Evolutionary conservation across 176 grass and related monocot genomes (phyloP).

Genomic region (Oropetium thomaeum): DNA sequence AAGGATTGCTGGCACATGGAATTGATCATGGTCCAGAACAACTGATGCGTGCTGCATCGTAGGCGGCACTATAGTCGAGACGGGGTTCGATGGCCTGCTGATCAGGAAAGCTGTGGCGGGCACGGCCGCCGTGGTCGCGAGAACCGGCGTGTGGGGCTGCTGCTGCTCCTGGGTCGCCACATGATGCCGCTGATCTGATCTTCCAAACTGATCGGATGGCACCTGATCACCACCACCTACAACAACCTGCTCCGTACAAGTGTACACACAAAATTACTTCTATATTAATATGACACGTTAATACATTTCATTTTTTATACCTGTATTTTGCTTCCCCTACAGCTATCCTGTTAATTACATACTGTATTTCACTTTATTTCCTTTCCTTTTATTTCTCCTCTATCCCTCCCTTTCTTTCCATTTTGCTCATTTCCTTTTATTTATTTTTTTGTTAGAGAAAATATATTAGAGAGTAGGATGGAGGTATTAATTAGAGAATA

Average conservation of each 20-base stretch:
- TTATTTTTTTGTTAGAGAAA: not conserved
- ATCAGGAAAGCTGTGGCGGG: constrained; percentile 58
- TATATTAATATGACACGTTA: too few relatives aligned
- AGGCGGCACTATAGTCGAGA: constrained; percentile 61
- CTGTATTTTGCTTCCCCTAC: not conserved
- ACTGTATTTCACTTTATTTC: not conserved
- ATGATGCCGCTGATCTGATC: constrained; percentile 48
- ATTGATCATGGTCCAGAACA: constrained; percentile 68
- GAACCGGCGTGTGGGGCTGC: constrained; percentile 36
- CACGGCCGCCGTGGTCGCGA: constrained; percentile 29
- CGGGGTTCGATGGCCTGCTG: constrained; percentile 50
- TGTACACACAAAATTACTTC: not conserved
- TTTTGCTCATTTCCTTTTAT: not conserved
- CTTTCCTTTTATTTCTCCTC: too few relatives aligned
- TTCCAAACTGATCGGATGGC: constrained; percentile 48
- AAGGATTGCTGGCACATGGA: constrained; percentile 70
- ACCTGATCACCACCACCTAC: constrained; percentile 75
- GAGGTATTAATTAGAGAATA: constrained; percentile 4
- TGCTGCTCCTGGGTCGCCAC: constrained; percentile 34
- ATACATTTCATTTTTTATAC: too few relatives aligned
- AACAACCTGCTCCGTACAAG: constrained; percentile 45
- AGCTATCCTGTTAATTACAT: constrained; percentile 12
- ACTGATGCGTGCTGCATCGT: constrained; percentile 60
- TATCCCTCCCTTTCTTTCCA: not conserved
- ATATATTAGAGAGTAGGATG: too few relatives aligned